Evolutionary conservation across 352 stramenopile species (phyloP), one percentile per base, ranked within the genome.

Genomic region (Blastocystis sp.): DNA sequence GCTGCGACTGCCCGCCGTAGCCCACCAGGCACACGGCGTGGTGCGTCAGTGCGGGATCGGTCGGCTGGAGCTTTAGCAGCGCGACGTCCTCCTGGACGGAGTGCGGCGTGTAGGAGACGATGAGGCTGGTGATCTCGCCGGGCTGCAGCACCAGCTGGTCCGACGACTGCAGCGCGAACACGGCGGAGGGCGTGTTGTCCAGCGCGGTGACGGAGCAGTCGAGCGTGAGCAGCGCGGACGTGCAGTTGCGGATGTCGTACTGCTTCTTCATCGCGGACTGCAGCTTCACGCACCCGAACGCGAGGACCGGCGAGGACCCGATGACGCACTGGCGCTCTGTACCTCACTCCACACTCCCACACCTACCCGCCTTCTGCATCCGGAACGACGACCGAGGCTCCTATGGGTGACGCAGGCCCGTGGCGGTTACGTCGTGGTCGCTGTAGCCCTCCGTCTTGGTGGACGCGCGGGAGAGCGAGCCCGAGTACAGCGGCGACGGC

Each of bases 261-360:
- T 29, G 45, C 19, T 4, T 13, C 16, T 67, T 21, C 13, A 21
- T 21, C 1, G 35, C 26, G 3, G 55, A 33, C n/a, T 85, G 31
- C 26, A 85, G 19, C 41, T 85, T 59, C 61, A 85, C 74, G 41
- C 74, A 85, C 9, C 74, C 74, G 41, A 85, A 85, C 3, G 74
- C 51, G 12, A 61, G 31, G n/a, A 85, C 51, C 10, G 74, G 74
- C 6, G 74, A 66, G 29, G 55, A 55, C 6, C 45, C 45, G 45
- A 55, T 55, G 0, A 55, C 45, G 45, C 45, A 55, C 16, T 55
- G 45, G 6, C 45, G 45, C 6, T 55, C 45, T 55, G 16, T 1
- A 16, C 0, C 6, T 55, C 45, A 55, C 6, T 55, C 45, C 6
- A 6, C 45, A 16, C 45, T 16, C 9, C 6, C 45, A 55, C 45